Conservation (phyloP, 2,329 filamentous ascomycete species). For the Nothopassalora personata region DNA sequence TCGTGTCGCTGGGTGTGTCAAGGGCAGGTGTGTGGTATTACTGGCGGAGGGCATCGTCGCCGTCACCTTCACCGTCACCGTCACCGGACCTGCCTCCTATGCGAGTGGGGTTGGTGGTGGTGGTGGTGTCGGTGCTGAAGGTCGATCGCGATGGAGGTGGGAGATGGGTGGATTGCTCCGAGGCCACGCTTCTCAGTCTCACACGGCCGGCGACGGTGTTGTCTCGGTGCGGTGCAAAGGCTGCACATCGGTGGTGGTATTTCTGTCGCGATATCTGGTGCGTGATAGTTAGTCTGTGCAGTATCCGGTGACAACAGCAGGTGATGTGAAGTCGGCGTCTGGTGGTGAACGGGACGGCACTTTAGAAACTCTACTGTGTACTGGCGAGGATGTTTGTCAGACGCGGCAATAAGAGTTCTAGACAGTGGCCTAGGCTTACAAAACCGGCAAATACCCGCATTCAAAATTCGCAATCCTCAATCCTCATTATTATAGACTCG, state of each 20-base stretch:
- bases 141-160: background rate
- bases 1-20: slow-evolving; percentile 39
- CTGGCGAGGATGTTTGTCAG: background rate
- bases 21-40: slow-evolving; percentile 24
- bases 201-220: background rate
- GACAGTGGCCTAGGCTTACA: no score
- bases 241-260: slow-evolving; percentile 1
- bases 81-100: background rate
- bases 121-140: background rate
- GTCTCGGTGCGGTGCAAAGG: background rate
- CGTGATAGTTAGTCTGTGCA: background rate
- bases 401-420: background rate
- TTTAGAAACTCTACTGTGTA: background rate
- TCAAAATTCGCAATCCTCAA: no score
- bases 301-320: background rate
- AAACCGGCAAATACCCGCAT: no score
- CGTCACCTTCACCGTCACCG: background rate
- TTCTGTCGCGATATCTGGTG: background rate
- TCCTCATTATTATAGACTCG: no score
- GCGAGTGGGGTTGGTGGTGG: background rate
- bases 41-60: slow-evolving; percentile 17
- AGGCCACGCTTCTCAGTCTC: background rate
- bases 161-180: slow-evolving; percentile 1
- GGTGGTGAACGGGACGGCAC: background rate
- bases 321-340: background rate